Evolutionary conservation across 2,329 filamentous ascomycete genomes (phyloP).

Genomic region (Ophiostoma montium): DNA sequence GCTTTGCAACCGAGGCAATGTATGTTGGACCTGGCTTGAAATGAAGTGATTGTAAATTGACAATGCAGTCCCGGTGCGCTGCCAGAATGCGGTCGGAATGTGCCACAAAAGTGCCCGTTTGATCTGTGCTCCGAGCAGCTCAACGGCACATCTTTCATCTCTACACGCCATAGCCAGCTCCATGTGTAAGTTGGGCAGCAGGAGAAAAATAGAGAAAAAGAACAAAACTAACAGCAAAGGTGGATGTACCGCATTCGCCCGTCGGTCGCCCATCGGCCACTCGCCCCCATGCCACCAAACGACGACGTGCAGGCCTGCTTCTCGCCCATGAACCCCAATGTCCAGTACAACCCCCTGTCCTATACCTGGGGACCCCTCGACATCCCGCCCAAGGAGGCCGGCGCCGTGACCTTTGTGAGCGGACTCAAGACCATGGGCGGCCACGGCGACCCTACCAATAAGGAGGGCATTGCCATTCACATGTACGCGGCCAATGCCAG

Average conservation of each 20-base stretch:
- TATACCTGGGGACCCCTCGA: conserved; percentile 34
- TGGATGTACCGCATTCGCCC: conserved; percentile 9
- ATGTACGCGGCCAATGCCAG: conserved; percentile 31
- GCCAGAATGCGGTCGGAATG: conserved; percentile 27
- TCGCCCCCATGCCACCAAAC: conserved; percentile 2
- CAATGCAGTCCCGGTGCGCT: conserved; percentile 23
- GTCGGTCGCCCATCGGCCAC: background rate
- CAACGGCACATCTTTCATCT: conserved; percentile 26
- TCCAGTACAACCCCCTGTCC: conserved; percentile 22
- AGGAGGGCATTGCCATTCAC: conserved; percentile 34
- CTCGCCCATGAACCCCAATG: conserved; percentile 27
- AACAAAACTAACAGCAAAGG: conserved; percentile 1
- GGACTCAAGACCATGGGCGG: conserved; percentile 35
- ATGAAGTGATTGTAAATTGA: background rate
- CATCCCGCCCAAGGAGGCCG: conserved; percentile 5
- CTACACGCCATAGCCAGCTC: conserved; percentile 18
- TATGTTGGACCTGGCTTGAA: background rate
- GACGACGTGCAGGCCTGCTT: conserved; percentile 28
- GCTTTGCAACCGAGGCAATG: conserved; percentile 32
- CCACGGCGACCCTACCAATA: conserved; percentile 33
- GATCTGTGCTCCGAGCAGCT: conserved; percentile 33
- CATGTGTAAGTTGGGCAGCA: conserved; percentile 25
- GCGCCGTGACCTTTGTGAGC: conserved; percentile 28
- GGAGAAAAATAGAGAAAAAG: too few relatives aligned
- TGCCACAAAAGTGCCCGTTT: conserved; percentile 28